These are phyloP conservation scores for Neonectria sp. DNA, from an alignment of 2,329 filamentous ascomycete species.

Conservation along the genomic window DNA sequence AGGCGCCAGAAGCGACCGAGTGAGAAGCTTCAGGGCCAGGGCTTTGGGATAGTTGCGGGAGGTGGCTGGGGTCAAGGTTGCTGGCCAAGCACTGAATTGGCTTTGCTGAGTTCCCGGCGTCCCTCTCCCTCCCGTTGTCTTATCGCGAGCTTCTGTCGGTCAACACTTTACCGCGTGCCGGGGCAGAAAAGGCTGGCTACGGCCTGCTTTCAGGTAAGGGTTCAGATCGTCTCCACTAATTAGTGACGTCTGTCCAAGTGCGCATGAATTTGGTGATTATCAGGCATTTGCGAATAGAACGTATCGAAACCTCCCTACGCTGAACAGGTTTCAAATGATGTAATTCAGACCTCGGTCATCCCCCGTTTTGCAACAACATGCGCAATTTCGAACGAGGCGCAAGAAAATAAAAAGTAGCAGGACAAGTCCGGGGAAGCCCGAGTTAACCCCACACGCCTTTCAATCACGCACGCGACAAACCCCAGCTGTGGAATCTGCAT, in stretches of 20 bases:
- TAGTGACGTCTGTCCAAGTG: not conserved
- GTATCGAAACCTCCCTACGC: not conserved
- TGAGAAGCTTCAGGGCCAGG: not conserved
- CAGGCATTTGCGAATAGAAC: slow-evolving; percentile 11
- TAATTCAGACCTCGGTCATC: not conserved
- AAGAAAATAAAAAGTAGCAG: not conserved
- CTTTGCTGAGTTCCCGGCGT: not conserved
- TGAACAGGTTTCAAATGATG: not conserved
- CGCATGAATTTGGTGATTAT: slow-evolving; percentile 20
- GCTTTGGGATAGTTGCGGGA: not conserved
- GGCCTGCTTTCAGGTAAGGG: not conserved
- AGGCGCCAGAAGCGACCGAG: slow-evolving; percentile 21
- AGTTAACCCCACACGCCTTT: not conserved
- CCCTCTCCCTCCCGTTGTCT: not conserved
- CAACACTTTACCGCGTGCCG: not conserved
- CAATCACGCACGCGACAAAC: slow-evolving; percentile 10
- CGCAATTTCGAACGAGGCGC: not conserved
- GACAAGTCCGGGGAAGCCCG: not conserved
- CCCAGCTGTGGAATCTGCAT: slow-evolving; percentile 6
- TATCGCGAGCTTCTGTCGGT: not conserved
- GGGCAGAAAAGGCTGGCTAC: too few species aligned
- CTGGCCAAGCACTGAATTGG: not conserved
- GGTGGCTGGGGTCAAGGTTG: not conserved
- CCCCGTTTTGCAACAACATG: not conserved
- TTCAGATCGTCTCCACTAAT: not conserved